phyloP scores from a whole-genome alignment of 2,329 filamentous ascomycete genomes.

The Exophiala calicioides region DNA sequence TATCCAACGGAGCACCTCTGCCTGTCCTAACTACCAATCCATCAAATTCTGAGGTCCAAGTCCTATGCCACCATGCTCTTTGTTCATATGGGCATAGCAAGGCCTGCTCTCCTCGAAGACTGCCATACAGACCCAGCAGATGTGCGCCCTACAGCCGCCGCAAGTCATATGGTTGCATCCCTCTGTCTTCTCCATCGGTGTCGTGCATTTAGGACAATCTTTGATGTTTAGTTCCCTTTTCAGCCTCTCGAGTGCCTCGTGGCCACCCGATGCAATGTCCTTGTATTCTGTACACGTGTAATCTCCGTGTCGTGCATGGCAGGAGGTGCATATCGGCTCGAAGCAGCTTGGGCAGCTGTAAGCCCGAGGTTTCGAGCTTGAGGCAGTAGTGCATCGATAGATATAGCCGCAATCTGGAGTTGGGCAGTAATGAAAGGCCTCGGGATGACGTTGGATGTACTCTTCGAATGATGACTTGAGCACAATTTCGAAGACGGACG shows the following conservation, averaged over 20 bases:
- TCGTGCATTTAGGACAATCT: slow-evolving; percentile 16
- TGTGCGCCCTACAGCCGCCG: slow-evolving; percentile 25
- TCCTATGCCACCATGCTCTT: slow-evolving; percentile 11
- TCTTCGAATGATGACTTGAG: slow-evolving; percentile 41
- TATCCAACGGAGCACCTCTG: too few relatives aligned
- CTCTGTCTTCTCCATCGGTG: slow-evolving; percentile 16
- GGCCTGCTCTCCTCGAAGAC: slow-evolving; percentile 13
- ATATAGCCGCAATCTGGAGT: slow-evolving; percentile 47
- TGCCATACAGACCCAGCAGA: slow-evolving; percentile 33
- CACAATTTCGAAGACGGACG: slow-evolving; percentile 40
- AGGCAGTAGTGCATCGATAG: slow-evolving; percentile 39
- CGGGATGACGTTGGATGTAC: slow-evolving; percentile 38
- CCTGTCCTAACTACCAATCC: not conserved
- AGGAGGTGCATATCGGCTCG: slow-evolving; percentile 29
- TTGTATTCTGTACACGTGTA: slow-evolving; percentile 33
- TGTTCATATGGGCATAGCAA: slow-evolving; percentile 33
- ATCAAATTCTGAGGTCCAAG: slow-evolving; percentile 1
- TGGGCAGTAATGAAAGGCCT: slow-evolving; percentile 44
- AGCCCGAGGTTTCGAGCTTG: slow-evolving; percentile 10
- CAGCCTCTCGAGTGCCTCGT: slow-evolving; percentile 13
- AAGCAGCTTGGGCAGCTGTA: slow-evolving; percentile 43
- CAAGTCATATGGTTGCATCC: slow-evolving; percentile 19
- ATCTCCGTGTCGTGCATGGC: slow-evolving; percentile 27
- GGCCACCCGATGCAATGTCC: slow-evolving; percentile 28
- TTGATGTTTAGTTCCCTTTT: slow-evolving; percentile 19